Evolutionary conservation across 1,139 yeast species (phyloP).

Genomic region (Nematodospora anomalae): DNA sequence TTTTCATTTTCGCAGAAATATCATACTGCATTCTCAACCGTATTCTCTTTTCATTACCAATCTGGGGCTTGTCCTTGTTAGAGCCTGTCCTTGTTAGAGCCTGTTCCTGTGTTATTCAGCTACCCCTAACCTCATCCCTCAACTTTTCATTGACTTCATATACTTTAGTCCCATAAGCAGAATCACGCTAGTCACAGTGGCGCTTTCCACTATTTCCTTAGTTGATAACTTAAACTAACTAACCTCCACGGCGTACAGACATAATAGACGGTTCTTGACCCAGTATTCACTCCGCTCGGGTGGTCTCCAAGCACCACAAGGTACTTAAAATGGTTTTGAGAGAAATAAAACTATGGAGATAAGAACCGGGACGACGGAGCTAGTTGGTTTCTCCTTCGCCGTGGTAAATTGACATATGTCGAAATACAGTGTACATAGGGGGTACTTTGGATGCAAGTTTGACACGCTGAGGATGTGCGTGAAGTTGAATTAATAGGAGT

Average conservation of each 20-base stretch:
- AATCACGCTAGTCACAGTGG: conserved; percentile 54
- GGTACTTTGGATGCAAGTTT: conserved; percentile 60
- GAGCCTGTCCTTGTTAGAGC: too few relatives aligned
- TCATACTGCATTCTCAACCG: conserved; percentile 45
- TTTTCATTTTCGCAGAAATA: conserved; percentile 48
- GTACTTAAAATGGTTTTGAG: conserved; percentile 59
- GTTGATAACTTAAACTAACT: too few relatives aligned
- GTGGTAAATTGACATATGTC: conserved; percentile 60
- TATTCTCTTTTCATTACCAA: conserved; percentile 45
- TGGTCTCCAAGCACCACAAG: too few relatives aligned
- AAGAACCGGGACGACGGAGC: conserved; percentile 55
- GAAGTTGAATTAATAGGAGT: too few relatives aligned
- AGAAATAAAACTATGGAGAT: conserved; percentile 51
- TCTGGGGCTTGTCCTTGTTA: too few relatives aligned
- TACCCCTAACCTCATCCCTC: conserved; percentile 55
- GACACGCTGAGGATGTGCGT: too few relatives aligned
- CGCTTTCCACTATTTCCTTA: too few relatives aligned
- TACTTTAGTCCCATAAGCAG: conserved; percentile 63
- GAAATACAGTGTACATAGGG: conserved; percentile 54
- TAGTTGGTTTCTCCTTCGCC: conserved; percentile 69
- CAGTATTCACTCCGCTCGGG: too few relatives aligned
- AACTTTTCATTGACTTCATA: conserved; percentile 59
- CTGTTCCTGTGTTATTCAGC: conserved; percentile 47
- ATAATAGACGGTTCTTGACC: too few relatives aligned
- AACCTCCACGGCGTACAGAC: too few relatives aligned